phyloP scores from a whole-genome alignment of 257 asterid genomes.

The Penstemon davidsonii region DNA sequence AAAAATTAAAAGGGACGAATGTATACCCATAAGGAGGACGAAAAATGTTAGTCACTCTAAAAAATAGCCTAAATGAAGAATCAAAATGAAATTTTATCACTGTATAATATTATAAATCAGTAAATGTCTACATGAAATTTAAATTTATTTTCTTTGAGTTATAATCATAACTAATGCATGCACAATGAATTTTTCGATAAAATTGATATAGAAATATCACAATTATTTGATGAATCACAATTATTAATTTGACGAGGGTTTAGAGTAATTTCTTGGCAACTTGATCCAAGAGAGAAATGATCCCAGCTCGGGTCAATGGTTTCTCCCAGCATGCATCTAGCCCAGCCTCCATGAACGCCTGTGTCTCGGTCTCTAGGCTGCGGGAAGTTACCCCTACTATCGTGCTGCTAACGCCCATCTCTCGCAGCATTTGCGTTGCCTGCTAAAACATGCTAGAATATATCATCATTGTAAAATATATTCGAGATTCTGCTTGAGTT shows the following conservation, averaged over 20 bases:
- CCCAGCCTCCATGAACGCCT: slow-evolving; percentile 45
- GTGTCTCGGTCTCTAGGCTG: slow-evolving; percentile 23
- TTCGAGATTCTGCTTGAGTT: too few relatives aligned
- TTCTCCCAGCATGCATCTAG: slow-evolving; percentile 43
- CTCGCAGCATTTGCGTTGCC: slow-evolving; percentile 44
- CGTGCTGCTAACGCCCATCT: slow-evolving; percentile 47
- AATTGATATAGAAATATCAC: too few relatives aligned
- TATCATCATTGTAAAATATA: background rate
- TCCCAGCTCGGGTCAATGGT: slow-evolving; percentile 23
- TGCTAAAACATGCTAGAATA: background rate
- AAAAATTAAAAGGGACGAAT: too few relatives aligned
- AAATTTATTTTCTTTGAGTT: too few relatives aligned
- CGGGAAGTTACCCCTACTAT: slow-evolving; percentile 46
- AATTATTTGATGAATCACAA: background rate
- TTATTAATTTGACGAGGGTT: background rate
- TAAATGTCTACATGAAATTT: too few relatives aligned
- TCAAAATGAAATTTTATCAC: too few relatives aligned
- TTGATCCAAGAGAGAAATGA: slow-evolving; percentile 30
- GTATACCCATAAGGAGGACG: too few relatives aligned
- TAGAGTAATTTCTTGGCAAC: slow-evolving; percentile 33
- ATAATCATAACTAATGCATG: too few relatives aligned
- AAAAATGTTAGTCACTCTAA: too few relatives aligned
- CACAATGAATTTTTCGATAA: too few relatives aligned
- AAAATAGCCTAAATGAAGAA: too few relatives aligned
- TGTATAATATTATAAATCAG: too few relatives aligned